Evolutionary conservation across 208 protist species (phyloP).

Genomic region (Vickermania ingenoplastis): DNA sequence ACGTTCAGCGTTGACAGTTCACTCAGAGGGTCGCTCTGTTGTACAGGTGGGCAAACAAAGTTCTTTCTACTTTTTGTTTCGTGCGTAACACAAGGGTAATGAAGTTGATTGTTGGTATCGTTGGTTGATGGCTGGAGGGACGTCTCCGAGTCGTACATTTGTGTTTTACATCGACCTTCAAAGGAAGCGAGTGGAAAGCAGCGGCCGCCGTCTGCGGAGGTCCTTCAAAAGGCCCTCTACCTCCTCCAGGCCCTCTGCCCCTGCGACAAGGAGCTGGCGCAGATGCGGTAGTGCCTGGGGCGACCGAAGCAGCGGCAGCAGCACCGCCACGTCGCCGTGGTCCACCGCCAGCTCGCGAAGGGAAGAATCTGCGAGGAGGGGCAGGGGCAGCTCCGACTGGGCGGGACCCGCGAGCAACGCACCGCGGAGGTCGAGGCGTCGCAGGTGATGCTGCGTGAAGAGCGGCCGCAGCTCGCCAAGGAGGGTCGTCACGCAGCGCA

Average conservation of each 20-base stretch:
- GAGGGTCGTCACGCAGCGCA: background rate
- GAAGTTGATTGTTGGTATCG: background rate
- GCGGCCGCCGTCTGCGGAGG: background rate
- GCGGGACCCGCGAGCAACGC: background rate
- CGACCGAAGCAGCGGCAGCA: background rate
- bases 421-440: background rate
- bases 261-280: background rate
- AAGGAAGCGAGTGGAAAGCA: background rate
- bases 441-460: background rate
- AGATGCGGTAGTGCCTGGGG: background rate
- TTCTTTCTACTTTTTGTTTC: background rate
- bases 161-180: too few relatives aligned
- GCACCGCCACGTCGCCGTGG: background rate
- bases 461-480: background rate
- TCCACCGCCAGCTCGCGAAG: background rate
- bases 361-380: background rate
- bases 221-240: background rate
- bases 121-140: background rate
- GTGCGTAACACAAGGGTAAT: too few relatives aligned
- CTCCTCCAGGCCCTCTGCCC: background rate
- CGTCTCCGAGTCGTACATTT: too few relatives aligned
- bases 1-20: too few relatives aligned
- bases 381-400: background rate
- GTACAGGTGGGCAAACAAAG: background rate
- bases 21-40: too few relatives aligned